Evolutionary conservation across 2,329 filamentous ascomycete genomes (phyloP).

Genomic region (Rhytidhysteron rufulum): DNA sequence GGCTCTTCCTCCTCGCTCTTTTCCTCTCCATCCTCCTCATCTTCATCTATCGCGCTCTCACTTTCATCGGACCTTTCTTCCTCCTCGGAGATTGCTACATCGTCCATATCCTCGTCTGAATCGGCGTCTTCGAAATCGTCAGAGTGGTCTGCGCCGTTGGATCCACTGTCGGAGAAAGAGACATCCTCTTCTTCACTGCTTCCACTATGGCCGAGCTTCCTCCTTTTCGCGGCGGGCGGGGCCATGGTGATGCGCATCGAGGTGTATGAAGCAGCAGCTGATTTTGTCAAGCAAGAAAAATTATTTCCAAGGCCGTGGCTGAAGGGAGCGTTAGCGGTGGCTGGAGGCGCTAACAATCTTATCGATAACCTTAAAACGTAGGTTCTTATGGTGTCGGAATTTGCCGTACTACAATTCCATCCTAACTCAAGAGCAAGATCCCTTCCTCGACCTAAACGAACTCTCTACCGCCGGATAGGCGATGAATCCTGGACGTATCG

Average conservation of each 20-base stretch:
- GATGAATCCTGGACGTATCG: slow-evolving; percentile 68
- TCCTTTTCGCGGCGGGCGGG: slow-evolving; percentile 23
- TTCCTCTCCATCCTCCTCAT: background rate
- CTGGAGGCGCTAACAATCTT: no score
- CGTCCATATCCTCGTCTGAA: slow-evolving; percentile 13
- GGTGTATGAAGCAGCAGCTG: background rate
- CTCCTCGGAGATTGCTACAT: slow-evolving; percentile 4
- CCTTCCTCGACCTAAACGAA: slow-evolving; percentile 73
- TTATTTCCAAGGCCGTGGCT: background rate
- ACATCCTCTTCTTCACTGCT: slow-evolving; percentile 23
- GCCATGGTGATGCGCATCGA: slow-evolving; percentile 3
- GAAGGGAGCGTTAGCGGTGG: no score
- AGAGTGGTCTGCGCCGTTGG: slow-evolving; percentile 8
- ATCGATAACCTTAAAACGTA: no score
- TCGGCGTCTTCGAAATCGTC: slow-evolving; percentile 11
- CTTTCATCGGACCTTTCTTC: slow-evolving; percentile 5
- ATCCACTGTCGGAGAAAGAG: slow-evolving; percentile 17
- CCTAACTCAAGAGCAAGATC: no score
- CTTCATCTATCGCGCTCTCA: slow-evolving; percentile 1
- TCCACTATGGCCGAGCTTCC: slow-evolving; percentile 43
- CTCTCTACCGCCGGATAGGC: slow-evolving; percentile 71
- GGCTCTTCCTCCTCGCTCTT: no score
- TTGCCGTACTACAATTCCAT: no score
- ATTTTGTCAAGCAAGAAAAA: background rate
- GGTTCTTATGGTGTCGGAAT: no score